A percentile compares a stretch with the other conserved stretches of the same genome.
These are phyloP conservation scores for Penicillium capsulatum DNA, from an alignment of 2,329 filamentous ascomycete genomes.

Conservation along the genomic window DNA sequence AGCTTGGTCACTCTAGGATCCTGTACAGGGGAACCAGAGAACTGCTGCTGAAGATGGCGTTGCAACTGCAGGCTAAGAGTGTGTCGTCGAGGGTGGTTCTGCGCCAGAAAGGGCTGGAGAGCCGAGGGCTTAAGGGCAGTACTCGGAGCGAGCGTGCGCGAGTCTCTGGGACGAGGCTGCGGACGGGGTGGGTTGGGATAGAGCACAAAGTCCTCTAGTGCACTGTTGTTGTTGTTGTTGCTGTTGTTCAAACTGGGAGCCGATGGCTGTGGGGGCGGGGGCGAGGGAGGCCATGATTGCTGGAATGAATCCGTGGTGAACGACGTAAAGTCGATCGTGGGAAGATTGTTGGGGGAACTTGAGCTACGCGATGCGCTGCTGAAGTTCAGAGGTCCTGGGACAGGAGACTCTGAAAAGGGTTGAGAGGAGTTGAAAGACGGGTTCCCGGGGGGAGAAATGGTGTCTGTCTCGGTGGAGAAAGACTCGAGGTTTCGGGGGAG, in stretches of 20 bases:
- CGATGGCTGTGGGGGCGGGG: conserved; percentile 42
- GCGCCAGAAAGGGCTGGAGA: conserved; percentile 33
- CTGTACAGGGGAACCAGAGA: conserved; percentile 34
- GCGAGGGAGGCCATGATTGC: conserved; percentile 47
- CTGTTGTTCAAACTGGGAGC: conserved; percentile 36
- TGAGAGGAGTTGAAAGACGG: conserved; percentile 26
- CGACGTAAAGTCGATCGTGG: conserved; percentile 44
- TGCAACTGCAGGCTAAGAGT: conserved; percentile 37
- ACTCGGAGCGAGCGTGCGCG: conserved; percentile 35
- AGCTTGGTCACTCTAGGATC: conserved; percentile 41
- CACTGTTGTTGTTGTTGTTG: conserved; percentile 32
- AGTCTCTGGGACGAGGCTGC: conserved; percentile 33
- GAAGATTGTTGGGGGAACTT: conserved; percentile 37
- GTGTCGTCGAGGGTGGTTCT: conserved; percentile 34
- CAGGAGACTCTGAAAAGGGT: conserved; percentile 43
- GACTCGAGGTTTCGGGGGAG: conserved; percentile 29
- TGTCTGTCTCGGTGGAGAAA: conserved; percentile 40
- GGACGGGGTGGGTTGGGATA: conserved; percentile 34
- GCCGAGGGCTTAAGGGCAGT: conserved; percentile 36
- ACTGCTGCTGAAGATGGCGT: conserved; percentile 32
- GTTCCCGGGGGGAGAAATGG: conserved; percentile 36
- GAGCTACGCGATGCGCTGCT: conserved; percentile 42
- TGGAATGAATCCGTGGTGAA: conserved; percentile 48
- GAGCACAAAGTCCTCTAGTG: conserved; percentile 45
- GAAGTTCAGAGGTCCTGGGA: conserved; percentile 45